Base-by-base conservation (phyloP, 345 rosid genomes). In the Ceriops zippeliana region DNA sequence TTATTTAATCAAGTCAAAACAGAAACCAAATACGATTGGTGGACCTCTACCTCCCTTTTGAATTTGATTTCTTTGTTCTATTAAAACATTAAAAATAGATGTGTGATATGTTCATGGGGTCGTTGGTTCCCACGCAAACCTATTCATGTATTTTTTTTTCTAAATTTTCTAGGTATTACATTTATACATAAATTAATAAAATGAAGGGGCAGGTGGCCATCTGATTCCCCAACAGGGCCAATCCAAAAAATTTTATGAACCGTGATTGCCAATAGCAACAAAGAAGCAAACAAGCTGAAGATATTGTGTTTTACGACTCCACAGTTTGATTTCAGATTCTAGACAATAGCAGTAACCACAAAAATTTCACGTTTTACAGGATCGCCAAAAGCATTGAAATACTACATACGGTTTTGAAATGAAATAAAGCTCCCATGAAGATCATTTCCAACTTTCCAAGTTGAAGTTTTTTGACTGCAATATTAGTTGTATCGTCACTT, bases 21-120 rank as follows among this genome's bases (percentile, higher is more conserved):
- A 17, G 20, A 7, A 30, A 10, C 31, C 53, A 11, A 31, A 20
- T 27, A 42, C 15, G 27, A 20, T 9, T 17, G 60, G 72, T 58
- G 73, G 66, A 70, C 67, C 73, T 61, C 66, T 61, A 34, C 31
- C 22, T 26, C 66, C 62, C 66, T 61, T 68, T 35, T 46, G 37
- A 0, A 5, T 32, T n/a, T 20, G n/a, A 3, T 68, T 47, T 10
- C 38, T 27, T 22, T 47, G n/a, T 11, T 11, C 21, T 16, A 49
- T 27, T 7, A 47, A 37, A 28, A 5, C 26, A 19, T 7, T 17
- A 27, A 3, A 49, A 17, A 27, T 13, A 42, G 49, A 42, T 16
- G 4, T 38, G 15, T 13, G 17, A 42, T 37, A 37, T 10, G 11
- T 37, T 11, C 47, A 11, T 3, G 13, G 5, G 49, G 49, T 15